Conservation (phyloP, 2,329 filamentous ascomycete genomes). For the Cladosporium sp. region DNA sequence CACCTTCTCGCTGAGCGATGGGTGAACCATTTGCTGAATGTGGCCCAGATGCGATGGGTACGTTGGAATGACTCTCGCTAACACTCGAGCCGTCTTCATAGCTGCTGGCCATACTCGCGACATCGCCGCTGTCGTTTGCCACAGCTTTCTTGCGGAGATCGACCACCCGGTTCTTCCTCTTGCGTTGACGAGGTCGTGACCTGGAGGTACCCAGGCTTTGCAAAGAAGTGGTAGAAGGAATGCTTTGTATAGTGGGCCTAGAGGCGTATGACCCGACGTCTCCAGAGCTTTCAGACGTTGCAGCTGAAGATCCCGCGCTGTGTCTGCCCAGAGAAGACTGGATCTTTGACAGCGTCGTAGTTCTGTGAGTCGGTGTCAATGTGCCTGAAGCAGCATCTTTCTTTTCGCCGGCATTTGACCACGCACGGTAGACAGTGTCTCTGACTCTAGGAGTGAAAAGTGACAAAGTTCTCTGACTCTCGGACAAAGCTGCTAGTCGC, state of each 20-base stretch:
- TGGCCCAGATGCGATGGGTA: slow-evolving; percentile 54
- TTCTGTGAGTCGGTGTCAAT: slow-evolving; percentile 39
- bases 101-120: slow-evolving; percentile 49
- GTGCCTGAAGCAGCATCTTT: slow-evolving; percentile 51
- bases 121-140: slow-evolving; percentile 38
- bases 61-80: slow-evolving; percentile 38
- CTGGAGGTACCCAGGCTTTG: slow-evolving; percentile 57
- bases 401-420: slow-evolving; percentile 74
- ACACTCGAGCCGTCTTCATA: slow-evolving; percentile 27
- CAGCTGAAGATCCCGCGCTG: slow-evolving; percentile 28
- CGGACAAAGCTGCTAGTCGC: slow-evolving; percentile 73
- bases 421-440: slow-evolving; percentile 87
- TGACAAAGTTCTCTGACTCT: slow-evolving; percentile 86
- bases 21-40: slow-evolving; percentile 43
- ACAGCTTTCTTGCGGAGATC: slow-evolving; percentile 65
- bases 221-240: slow-evolving; percentile 50
- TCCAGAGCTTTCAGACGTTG: slow-evolving; percentile 60
- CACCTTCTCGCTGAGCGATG: slow-evolving; percentile 29
- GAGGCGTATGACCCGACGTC: slow-evolving; percentile 59
- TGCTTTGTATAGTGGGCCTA: slow-evolving; percentile 61
- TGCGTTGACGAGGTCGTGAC: slow-evolving; percentile 59
- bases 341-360: slow-evolving; percentile 43
- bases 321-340: slow-evolving; percentile 58
- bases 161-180: slow-evolving; percentile 79
- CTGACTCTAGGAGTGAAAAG: slow-evolving; percentile 87